A percentile compares a stretch with the other conserved stretches of the same genome.
Conservation (phyloP, 2,329 filamentous ascomycete genomes). For the Pestalotiopsis sp. region DNA sequence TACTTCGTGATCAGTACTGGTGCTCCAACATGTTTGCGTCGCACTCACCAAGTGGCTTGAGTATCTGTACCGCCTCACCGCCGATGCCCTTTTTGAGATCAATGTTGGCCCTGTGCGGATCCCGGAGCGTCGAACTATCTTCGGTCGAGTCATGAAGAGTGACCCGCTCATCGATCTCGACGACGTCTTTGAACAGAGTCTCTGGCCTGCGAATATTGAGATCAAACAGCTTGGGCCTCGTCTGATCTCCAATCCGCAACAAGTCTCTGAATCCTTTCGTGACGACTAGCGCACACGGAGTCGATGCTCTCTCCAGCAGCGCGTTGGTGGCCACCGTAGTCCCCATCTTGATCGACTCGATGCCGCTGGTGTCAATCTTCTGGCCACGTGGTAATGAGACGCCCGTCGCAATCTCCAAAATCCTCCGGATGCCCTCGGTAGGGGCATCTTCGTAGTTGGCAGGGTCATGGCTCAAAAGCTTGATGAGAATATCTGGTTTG, state of each 20-base stretch:
- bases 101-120: conserved; percentile 50
- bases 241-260: conserved; percentile 73
- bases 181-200: conserved; percentile 66
- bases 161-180: conserved; percentile 73
- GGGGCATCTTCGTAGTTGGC: conserved; percentile 16
- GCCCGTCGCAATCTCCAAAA: conserved; percentile 13
- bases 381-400: conserved; percentile 4
- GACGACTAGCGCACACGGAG: conserved; percentile 8
- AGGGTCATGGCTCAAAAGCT: conserved; percentile 13
- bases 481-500: conserved; percentile 13
- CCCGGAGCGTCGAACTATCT: conserved; percentile 34
- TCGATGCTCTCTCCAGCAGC: not conserved
- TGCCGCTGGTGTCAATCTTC: conserved; percentile 5
- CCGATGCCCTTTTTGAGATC: conserved; percentile 51
- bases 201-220: conserved; percentile 68
- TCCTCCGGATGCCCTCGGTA: conserved; percentile 14
- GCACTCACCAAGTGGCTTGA: conserved; percentile 33
- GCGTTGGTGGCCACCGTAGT: conserved; percentile 17
- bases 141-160: conserved; percentile 69
- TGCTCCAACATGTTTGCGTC: too few relatives aligned
- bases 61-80: conserved; percentile 68
- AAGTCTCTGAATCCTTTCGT: conserved; percentile 62
- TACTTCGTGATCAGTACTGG: conserved; percentile 46
- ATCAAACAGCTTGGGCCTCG: conserved; percentile 72
- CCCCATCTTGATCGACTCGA: conserved; percentile 16